Conservation (phyloP, 2,329 filamentous ascomycete species). For the Aschersonia sp. region DNA sequence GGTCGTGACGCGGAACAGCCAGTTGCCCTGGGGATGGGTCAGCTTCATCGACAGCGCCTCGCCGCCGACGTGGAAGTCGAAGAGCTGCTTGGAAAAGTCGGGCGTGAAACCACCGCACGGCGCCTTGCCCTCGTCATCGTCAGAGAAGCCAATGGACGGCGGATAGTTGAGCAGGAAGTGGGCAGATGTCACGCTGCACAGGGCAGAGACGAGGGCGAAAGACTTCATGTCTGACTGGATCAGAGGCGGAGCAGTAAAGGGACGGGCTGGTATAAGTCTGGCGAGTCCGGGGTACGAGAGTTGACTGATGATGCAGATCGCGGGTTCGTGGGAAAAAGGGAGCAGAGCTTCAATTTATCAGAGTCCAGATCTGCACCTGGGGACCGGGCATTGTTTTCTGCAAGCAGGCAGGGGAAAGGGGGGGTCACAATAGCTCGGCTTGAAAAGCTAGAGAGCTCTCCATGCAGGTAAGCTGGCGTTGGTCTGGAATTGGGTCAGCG, state of each 20-base stretch:
- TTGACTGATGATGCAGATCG: no score
- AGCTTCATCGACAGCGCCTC: constrained; percentile 33
- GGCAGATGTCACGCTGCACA: constrained; percentile 27
- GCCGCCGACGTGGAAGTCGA: constrained; percentile 43
- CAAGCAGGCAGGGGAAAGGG: no score
- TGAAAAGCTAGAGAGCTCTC: no score
- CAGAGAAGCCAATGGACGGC: constrained; percentile 29
- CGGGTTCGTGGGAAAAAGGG: no score
- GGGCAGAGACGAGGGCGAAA: constrained; percentile 20
- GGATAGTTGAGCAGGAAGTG: constrained; percentile 41
- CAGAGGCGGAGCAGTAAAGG: neutral
- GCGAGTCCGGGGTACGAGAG: neutral
- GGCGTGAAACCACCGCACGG: constrained; percentile 42
- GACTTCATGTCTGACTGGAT: constrained; percentile 2
- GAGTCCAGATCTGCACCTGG: no score
- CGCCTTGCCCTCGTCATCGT: constrained; percentile 25
- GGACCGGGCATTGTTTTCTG: no score
- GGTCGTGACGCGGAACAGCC: constrained; percentile 43
- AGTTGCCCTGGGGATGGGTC: constrained; percentile 37
- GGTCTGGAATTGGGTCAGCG: no score
- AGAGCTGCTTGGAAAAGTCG: constrained; percentile 29
- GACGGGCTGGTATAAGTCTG: neutral
- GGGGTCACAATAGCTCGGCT: no score
- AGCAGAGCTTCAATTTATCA: no score
- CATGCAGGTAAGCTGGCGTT: no score